Conservation (phyloP, 2,329 filamentous ascomycete genomes). For the Macrophomina pseudophaseolina region DNA sequence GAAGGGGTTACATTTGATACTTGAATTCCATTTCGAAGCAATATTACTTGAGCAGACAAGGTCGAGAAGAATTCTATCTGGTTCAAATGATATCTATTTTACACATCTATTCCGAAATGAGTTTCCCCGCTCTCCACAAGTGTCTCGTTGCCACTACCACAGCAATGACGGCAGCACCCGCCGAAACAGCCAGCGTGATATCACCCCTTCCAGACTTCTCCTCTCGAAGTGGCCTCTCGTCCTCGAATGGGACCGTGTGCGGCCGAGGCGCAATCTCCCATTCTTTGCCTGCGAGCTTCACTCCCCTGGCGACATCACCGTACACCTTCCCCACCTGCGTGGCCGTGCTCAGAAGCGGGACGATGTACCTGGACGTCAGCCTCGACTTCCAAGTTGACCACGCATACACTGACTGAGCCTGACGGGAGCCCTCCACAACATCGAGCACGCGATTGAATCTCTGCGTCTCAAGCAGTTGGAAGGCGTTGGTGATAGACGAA, state of each 20-base stretch:
- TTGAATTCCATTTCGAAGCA: too few species aligned
- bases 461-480: background rate
- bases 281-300: background rate
- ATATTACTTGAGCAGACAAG: too few species aligned
- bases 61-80: too few species aligned
- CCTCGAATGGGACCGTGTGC: background rate
- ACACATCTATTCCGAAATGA: too few species aligned
- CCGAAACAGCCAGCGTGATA: too few species aligned
- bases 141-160: too few species aligned
- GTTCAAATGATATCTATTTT: too few species aligned
- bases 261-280: background rate
- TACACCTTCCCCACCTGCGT: background rate
- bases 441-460: background rate
- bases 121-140: too few species aligned
- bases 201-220: too few species aligned
- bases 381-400: background rate
- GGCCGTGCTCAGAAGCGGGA: background rate
- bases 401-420: background rate
- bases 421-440: background rate
- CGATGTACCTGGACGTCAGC: background rate
- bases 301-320: background rate
- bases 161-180: too few species aligned
- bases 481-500: background rate
- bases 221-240: too few species aligned
- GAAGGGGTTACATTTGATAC: too few species aligned